Conservation (phyloP, 352 stramenopile species). For the Phytophthora pisi region DNA sequence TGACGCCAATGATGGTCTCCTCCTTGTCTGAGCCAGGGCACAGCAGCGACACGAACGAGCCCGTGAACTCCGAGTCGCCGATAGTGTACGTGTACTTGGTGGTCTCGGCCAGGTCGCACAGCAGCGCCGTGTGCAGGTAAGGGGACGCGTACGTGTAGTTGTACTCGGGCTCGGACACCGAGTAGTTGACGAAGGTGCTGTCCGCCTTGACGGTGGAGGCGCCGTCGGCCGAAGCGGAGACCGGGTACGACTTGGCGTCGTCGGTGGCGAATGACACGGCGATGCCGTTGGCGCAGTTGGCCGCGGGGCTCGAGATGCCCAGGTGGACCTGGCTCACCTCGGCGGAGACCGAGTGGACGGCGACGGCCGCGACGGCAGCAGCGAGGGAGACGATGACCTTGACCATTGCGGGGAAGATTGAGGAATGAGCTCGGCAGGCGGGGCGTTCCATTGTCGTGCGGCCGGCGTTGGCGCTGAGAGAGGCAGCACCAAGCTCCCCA, state of each 20-base stretch:
- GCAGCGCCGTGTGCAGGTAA: slow-evolving; percentile 52
- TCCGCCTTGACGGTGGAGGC: slow-evolving; percentile 23
- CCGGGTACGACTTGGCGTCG: slow-evolving; percentile 31
- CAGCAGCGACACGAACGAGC: slow-evolving; percentile 40
- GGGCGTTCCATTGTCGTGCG: slow-evolving; percentile 18
- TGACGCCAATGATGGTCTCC: slow-evolving; percentile 49
- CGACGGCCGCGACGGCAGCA: slow-evolving; percentile 16
- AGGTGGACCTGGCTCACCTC: slow-evolving; percentile 58
- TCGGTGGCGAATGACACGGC: slow-evolving; percentile 48
- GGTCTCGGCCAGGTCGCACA: slow-evolving; percentile 45
- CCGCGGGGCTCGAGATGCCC: slow-evolving; percentile 35
- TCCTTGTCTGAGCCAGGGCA: slow-evolving; percentile 37
- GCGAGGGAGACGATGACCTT: slow-evolving; percentile 18
- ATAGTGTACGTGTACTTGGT: slow-evolving; percentile 61
- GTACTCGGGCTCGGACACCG: slow-evolving; percentile 43
- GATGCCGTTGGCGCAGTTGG: slow-evolving; percentile 44
- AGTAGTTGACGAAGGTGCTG: slow-evolving; percentile 45
- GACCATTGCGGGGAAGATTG: slow-evolving; percentile 32
- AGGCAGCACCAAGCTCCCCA: slow-evolving; percentile 8
- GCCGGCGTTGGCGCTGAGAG: slow-evolving; percentile 2
- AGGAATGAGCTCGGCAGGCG: slow-evolving; percentile 21
- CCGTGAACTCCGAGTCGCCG: slow-evolving; percentile 39
- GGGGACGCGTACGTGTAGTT: slow-evolving; percentile 61
- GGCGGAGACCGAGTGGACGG: slow-evolving; percentile 31
- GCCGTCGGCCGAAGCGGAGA: slow-evolving; percentile 31